Conservation (phyloP, 1,284 basidiomycete species). For the Ceratobasidium sp. region DNA sequence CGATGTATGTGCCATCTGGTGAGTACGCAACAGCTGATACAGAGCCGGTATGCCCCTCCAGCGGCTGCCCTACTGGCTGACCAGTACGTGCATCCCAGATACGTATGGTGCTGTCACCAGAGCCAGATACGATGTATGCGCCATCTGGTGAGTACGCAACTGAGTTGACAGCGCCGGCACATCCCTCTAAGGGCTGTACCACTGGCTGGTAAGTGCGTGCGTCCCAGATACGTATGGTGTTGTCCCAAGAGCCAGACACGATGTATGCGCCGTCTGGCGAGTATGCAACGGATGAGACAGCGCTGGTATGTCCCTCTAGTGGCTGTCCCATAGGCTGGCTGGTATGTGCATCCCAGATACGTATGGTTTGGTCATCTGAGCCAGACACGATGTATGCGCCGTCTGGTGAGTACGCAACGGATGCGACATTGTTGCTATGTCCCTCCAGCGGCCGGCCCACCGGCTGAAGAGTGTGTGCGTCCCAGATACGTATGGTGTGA, state of each 20-base stretch:
- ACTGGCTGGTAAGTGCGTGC: slow-evolving; percentile 1
- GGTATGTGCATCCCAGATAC: neutral
- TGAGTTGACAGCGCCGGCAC: neutral
- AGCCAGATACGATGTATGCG: no score
- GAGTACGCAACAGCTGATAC: slow-evolving; percentile 27
- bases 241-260: slow-evolving; percentile 39
- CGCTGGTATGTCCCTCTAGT: neutral
- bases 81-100: neutral
- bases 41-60: neutral
- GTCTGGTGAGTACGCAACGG: no score
- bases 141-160: no score
- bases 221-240: slow-evolving; percentile 45
- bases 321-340: neutral
- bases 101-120: no score
- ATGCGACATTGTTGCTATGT: neutral
- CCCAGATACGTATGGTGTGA: slow-evolving; percentile 28
- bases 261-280: slow-evolving; percentile 44
- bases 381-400: no score
- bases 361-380: no score
- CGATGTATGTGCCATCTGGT: slow-evolving; percentile 44
- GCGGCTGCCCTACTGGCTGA: neutral
- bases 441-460: slow-evolving; percentile 26
- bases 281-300: slow-evolving; percentile 7
- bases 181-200: neutral
- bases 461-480: neutral